Evolutionary conservation across 352 stramenopile species (phyloP), one percentile per base, ranked within the genome.

Genomic region (Peronospora belbahrii): DNA sequence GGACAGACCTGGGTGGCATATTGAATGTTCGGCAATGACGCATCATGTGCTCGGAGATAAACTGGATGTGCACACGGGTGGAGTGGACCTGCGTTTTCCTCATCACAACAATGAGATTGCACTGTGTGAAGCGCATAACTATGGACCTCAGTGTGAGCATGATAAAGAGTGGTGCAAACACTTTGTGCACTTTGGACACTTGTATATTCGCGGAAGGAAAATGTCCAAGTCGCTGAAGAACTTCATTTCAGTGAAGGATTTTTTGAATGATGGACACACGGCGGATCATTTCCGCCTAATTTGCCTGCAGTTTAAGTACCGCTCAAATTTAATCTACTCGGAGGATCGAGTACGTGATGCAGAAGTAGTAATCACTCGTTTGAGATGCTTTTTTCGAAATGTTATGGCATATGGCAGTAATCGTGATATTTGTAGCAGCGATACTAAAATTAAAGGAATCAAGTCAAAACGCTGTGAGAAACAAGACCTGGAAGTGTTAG

Each of bases 181-280:
- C 61, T 98, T 97, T 80, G 65, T 98, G 25, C 95, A 99, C 62
- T 97, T 97, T 35, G 95, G 96, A 15, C 78, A 98, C 56, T 62
- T 99, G 22, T 94, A 98, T 59, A 98, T 99, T 46, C 73, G 96
- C 40, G 95, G 95, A 4, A 56, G 94, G 19, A 99, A 99, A 65
- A 99, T 99, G 96, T 97, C 85, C 50, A 99, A 99, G 70, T 97
- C 84, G 19, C 72, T 99, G 25, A 98, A 98, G 70, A 99, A 98
- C 61, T 99, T 98, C 56, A 93, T 98, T 48, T 97, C 90, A 18
- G 95, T 98, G 47, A 66, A 76, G 36, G 83, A 97, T 20, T 87
- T 97, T 51, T 53, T 97, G 20, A 48, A 27, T 0, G 52, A 74
- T 15, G 77, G 89, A 36, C 67, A 94, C 34, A 65, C 47, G 0